Percentiles rank a stretch among this genome's conserved stretches.
Conservation (phyloP, 805 yeast species). For the Scheffersomyces spartinae region DNA sequence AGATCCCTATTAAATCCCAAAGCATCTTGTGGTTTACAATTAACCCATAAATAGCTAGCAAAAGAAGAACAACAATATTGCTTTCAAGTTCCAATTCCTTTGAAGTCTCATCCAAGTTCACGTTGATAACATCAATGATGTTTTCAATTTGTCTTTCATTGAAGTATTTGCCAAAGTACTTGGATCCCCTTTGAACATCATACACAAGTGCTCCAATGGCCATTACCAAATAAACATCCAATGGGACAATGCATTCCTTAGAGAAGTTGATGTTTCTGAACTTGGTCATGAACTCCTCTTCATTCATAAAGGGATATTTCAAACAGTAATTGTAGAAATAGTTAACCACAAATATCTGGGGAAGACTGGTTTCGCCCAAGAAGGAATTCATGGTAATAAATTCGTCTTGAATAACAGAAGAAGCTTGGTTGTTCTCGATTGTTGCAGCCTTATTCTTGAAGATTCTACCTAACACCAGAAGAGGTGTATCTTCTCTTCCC, state of each 20-base stretch:
- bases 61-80: constrained; percentile 17
- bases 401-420: constrained; percentile 13
- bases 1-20: constrained; percentile 25
- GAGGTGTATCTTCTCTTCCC: neutral
- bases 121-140: constrained; percentile 21
- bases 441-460: neutral
- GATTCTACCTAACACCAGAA: neutral
- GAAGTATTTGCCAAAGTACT: constrained; percentile 16
- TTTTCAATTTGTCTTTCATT: constrained; percentile 19
- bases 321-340: constrained; percentile 26
- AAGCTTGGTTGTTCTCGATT: neutral
- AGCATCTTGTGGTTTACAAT: constrained; percentile 15
- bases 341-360: constrained; percentile 18
- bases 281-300: constrained; percentile 19
- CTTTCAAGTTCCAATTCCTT: constrained; percentile 15
- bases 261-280: constrained; percentile 13
- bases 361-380: constrained; percentile 13
- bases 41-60: constrained; percentile 17
- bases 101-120: constrained; percentile 11
- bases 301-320: constrained; percentile 31
- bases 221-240: constrained; percentile 28
- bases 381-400: constrained; percentile 24
- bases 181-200: constrained; percentile 12
- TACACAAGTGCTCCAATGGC: constrained; percentile 36
- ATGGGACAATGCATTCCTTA: constrained; percentile 27